Conservation (phyloP, 2,329 filamentous ascomycete genomes). For the Aureobasidium uvarum region DNA sequence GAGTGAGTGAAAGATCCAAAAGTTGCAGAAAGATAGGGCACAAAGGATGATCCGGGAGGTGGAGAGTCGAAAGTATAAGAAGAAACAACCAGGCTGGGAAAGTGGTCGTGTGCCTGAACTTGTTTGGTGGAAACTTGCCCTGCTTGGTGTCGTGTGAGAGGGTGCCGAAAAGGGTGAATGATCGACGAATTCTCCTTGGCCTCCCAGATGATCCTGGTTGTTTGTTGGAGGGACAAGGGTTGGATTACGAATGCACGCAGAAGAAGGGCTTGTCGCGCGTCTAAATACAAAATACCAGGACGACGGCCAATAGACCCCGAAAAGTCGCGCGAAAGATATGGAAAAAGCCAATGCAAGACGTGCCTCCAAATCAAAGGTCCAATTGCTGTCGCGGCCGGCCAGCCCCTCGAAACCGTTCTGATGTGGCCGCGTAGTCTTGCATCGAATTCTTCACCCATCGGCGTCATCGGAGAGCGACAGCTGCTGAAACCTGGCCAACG, state of each 20-base stretch:
- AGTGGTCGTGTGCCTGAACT: slow-evolving; percentile 22
- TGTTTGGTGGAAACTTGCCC: slow-evolving; percentile 4
- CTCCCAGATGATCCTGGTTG: slow-evolving; percentile 7
- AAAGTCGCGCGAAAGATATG: slow-evolving; percentile 19
- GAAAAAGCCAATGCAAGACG: slow-evolving; percentile 3
- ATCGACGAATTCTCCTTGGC: slow-evolving; percentile 23
- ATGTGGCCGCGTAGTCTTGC: slow-evolving; percentile 22
- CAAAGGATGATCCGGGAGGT: neutral
- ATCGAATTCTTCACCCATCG: slow-evolving; percentile 10
- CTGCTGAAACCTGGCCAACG: slow-evolving; percentile 11
- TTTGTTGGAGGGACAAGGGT: slow-evolving; percentile 20
- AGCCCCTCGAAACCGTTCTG: slow-evolving; percentile 25
- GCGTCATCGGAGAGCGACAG: slow-evolving; percentile 20
- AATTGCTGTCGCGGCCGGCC: slow-evolving; percentile 16
- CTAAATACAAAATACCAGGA: neutral
- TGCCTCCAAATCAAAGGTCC: neutral
- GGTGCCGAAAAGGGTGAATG: neutral
- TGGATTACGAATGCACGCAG: slow-evolving; percentile 18
- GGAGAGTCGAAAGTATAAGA: neutral
- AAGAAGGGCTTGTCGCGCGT: slow-evolving; percentile 8
- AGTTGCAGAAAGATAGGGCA: neutral
- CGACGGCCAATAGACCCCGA: neutral
- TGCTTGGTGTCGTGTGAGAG: slow-evolving; percentile 23
- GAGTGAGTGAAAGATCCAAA: neutral
- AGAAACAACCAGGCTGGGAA: slow-evolving; percentile 5